phyloP scores from a whole-genome alignment of 106 monocot genomes.

The Hemerocallis citrina region DNA sequence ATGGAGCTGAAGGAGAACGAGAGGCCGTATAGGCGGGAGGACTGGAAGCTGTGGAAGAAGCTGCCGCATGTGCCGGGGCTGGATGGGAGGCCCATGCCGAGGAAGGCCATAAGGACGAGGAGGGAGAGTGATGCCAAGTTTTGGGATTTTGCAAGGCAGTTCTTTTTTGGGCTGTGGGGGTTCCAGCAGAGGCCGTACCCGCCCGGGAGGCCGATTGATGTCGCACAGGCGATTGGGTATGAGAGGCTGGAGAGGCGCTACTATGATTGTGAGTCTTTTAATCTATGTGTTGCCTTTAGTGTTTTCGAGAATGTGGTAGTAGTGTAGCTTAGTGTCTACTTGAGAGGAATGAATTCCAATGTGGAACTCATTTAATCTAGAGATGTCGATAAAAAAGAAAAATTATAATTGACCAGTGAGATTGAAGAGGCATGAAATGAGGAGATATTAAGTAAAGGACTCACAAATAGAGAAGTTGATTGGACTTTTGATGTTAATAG shows the following conservation, averaged over 20 bases:
- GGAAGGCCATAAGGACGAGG: constrained; percentile 68
- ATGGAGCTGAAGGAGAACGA: constrained; percentile 71
- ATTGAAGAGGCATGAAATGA: too few species aligned
- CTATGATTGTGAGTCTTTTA: constrained; percentile 71
- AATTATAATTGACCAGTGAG: too few species aligned
- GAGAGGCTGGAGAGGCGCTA: constrained; percentile 76
- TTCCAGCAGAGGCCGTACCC: constrained; percentile 77
- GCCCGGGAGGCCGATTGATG: constrained; percentile 64
- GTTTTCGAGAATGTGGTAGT: too few species aligned
- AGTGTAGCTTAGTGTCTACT: too few species aligned
- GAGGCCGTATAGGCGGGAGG: constrained; percentile 54
- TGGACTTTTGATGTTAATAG: too few species aligned
- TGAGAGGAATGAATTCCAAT: too few species aligned
- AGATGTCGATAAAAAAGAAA: too few species aligned
- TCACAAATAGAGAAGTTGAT: too few species aligned
- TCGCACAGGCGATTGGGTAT: constrained; percentile 75
- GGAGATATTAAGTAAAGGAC: too few species aligned
- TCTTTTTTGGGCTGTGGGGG: constrained; percentile 80
- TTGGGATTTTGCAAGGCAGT: constrained; percentile 84
- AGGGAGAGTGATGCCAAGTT: constrained; percentile 68
- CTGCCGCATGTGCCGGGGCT: constrained; percentile 58
- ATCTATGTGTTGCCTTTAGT: neutral
- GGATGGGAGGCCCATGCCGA: constrained; percentile 75
- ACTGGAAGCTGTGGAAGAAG: constrained; percentile 62
- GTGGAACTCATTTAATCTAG: too few species aligned